These are phyloP conservation scores for Capsella bursapastoris DNA, from an alignment of 345 rosid species.

Conservation along the genomic window DNA sequence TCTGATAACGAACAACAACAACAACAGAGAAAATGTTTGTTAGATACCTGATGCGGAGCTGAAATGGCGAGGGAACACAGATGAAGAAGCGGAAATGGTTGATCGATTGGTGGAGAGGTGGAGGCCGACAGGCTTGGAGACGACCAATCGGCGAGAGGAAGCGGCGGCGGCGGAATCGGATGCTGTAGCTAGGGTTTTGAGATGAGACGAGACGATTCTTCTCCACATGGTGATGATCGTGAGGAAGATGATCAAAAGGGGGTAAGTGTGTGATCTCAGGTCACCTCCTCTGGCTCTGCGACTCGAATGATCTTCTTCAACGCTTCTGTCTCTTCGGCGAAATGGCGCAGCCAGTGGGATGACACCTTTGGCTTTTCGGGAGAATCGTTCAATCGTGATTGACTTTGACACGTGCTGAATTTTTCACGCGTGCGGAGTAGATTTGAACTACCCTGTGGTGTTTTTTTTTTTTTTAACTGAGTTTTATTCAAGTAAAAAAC, in stretches of 20 bases:
- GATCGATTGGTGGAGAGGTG: slow-evolving; percentile 39
- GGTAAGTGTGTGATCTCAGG: not conserved
- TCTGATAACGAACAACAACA: slow-evolving; percentile 11
- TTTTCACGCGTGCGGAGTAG: too few relatives aligned
- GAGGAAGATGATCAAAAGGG: not conserved
- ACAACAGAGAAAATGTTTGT: not conserved
- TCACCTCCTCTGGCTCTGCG: too few relatives aligned
- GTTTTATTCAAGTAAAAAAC: too few relatives aligned
- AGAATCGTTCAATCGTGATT: not conserved
- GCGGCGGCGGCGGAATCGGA: slow-evolving; percentile 29
- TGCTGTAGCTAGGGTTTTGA: slow-evolving; percentile 64
- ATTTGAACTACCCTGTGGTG: too few relatives aligned
- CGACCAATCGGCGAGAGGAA: slow-evolving; percentile 47
- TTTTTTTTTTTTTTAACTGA: too few relatives aligned
- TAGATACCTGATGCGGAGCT: slow-evolving; percentile 54
- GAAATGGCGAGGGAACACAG: slow-evolving; percentile 46
- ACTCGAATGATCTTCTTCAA: not conserved
- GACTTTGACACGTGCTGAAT: slow-evolving; percentile 8
- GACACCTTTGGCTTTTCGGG: not conserved
- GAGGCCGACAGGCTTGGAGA: slow-evolving; percentile 29
- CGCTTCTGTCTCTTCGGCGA: slow-evolving; percentile 10
- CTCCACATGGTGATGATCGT: slow-evolving; percentile 67
- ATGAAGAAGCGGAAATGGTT: slow-evolving; percentile 40
- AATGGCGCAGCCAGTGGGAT: slow-evolving; percentile 22
- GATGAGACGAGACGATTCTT: slow-evolving; percentile 59